Percentiles rank a stretch among this genome's conserved stretches.
Evolutionary conservation across 768 basidiomycete genomes (phyloP).

Genomic region (Hericium alpestre): DNA sequence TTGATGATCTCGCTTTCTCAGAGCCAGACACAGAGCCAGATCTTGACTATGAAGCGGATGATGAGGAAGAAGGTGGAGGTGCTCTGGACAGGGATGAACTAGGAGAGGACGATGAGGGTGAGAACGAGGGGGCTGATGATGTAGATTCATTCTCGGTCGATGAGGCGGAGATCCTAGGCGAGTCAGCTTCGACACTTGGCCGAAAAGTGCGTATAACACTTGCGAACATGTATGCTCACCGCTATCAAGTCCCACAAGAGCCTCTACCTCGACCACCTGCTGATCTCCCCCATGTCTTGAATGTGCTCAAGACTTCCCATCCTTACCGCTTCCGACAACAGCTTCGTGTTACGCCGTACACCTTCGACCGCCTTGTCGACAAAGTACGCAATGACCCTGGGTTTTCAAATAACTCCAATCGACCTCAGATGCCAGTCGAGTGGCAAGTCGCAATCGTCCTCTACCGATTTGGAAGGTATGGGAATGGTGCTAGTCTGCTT

Average conservation of each 20-base stretch:
- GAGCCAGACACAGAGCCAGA: not conserved
- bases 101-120: not conserved
- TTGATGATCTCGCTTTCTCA: not conserved
- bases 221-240: not conserved
- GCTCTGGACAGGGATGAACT: no score
- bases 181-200: not conserved
- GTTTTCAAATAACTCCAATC: slow-evolving; percentile 21
- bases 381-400: slow-evolving; percentile 15
- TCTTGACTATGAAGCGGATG: no score
- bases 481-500: slow-evolving; percentile 25
- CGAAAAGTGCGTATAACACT: not conserved
- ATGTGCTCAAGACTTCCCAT: not conserved
- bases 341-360: slow-evolving; percentile 22
- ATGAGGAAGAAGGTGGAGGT: no score
- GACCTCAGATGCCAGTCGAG: slow-evolving; percentile 18
- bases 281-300: not conserved
- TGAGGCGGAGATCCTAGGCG: not conserved
- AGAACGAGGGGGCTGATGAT: not conserved
- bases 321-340: slow-evolving; percentile 18
- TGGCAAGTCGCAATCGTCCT: slow-evolving; percentile 28
- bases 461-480: slow-evolving; percentile 28
- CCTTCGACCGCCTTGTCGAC: slow-evolving; percentile 24
- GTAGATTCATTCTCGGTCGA: not conserved
- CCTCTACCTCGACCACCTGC: not conserved
- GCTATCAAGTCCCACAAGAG: not conserved